Evolutionary conservation across 2,329 filamentous ascomycete genomes (phyloP).

Genomic region (Cercospora sesami): DNA sequence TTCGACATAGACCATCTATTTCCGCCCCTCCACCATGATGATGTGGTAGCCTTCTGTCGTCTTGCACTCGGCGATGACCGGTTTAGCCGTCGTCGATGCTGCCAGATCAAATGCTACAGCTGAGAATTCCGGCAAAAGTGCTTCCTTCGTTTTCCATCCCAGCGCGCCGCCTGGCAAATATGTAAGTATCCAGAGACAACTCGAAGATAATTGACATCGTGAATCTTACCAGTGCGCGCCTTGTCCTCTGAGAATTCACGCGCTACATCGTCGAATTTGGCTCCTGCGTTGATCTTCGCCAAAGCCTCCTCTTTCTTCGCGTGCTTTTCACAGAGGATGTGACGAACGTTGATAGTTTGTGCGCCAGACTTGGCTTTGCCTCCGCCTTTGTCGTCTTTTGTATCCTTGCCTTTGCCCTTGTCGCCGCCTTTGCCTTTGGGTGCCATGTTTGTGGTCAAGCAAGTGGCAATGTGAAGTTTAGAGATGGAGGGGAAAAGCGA

Average conservation of each 20-base stretch:
- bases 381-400: conserved; percentile 26
- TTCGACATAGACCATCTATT: conserved; percentile 41
- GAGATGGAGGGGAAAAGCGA: conserved; percentile 4
- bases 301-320: conserved; percentile 75
- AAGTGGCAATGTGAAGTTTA: background rate
- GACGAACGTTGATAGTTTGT: conserved; percentile 70
- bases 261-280: conserved; percentile 74
- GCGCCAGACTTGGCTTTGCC: conserved; percentile 56
- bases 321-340: conserved; percentile 77
- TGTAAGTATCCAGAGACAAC: background rate
- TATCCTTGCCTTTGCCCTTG: conserved; percentile 28
- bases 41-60: conserved; percentile 77
- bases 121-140: conserved; percentile 68
- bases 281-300: conserved; percentile 64
- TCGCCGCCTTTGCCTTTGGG: conserved; percentile 35
- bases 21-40: conserved; percentile 72
- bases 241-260: conserved; percentile 75
- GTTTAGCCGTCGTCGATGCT: conserved; percentile 62
- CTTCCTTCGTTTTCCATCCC: conserved; percentile 68
- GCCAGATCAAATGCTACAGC: conserved; percentile 70
- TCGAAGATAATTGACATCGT: background rate
- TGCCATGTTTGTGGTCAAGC: conserved; percentile 29
- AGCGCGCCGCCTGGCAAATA: conserved; percentile 61
- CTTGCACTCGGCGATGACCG: conserved; percentile 69
- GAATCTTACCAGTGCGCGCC: conserved; percentile 57